A percentile compares a stretch with the other conserved stretches of the same genome.
Evolutionary conservation across 257 asterid species (phyloP).

Genomic region (Parsonsia alboflavescens): DNA sequence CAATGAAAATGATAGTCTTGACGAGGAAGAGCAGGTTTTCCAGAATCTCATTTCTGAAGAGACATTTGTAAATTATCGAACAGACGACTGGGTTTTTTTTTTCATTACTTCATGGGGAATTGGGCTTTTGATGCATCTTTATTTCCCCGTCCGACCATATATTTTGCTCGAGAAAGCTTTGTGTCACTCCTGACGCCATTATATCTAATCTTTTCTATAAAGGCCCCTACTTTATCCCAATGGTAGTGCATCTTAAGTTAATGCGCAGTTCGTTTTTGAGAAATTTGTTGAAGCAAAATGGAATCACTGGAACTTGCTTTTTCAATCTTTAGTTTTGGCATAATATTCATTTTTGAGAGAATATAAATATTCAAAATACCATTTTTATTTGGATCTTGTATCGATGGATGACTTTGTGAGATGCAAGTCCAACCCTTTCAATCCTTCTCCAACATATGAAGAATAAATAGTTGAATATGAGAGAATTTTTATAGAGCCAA

Average conservation of each 20-base stretch:
- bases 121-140: constrained; percentile 61
- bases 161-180: constrained; percentile 61
- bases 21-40: constrained; percentile 35
- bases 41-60: constrained; percentile 69
- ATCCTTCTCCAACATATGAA: no score
- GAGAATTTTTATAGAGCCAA: no score
- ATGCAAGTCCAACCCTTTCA: no score
- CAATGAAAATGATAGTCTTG: constrained; percentile 21
- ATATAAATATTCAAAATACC: no score
- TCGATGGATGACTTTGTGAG: no score
- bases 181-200: constrained; percentile 50
- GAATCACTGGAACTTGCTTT: neutral
- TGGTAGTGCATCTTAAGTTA: neutral
- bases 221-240: neutral
- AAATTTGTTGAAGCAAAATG: neutral
- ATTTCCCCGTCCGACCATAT: constrained; percentile 61
- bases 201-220: constrained; percentile 16
- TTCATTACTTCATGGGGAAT: constrained; percentile 72
- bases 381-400: no score
- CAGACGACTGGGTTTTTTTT: constrained; percentile 53
- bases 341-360: neutral
- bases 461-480: no score
- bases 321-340: neutral
- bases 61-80: constrained; percentile 52
- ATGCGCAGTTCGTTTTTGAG: neutral